These are phyloP conservation scores for Calonectria naviculata DNA, from an alignment of 2,329 filamentous ascomycete species.

Conservation along the genomic window DNA sequence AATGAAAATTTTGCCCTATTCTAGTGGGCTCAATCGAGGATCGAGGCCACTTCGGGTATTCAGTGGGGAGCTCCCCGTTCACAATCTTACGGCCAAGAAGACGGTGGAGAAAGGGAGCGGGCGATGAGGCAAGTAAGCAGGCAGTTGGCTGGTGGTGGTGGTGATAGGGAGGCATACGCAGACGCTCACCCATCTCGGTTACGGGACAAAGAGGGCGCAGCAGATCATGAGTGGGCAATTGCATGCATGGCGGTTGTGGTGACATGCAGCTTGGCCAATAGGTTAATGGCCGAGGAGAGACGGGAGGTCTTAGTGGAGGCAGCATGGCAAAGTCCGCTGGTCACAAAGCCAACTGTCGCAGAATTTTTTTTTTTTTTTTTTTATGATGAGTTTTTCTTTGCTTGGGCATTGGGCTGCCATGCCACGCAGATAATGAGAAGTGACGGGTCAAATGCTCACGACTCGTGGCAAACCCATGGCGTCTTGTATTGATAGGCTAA, in stretches of 20 bases:
- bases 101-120: not conserved
- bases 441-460: not conserved
- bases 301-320: not conserved
- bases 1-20: not conserved
- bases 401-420: not conserved
- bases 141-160: not conserved
- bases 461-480: not conserved
- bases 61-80: not conserved
- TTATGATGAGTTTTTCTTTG: not conserved
- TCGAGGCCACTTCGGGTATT: not conserved
- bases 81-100: not conserved
- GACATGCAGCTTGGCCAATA: slow-evolving; percentile 11
- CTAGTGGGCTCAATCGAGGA: not conserved
- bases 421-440: not conserved
- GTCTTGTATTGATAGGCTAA: not conserved
- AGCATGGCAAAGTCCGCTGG: not conserved
- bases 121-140: not conserved
- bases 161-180: not conserved
- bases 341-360: not conserved
- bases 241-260: slow-evolving; percentile 2
- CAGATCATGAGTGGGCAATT: not conserved
- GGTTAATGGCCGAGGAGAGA: not conserved
- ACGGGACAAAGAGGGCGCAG: not conserved
- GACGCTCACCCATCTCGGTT: slow-evolving; percentile 8
- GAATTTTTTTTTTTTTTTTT: not conserved